These are phyloP conservation scores for Diaporthe vaccinii DNA, from an alignment of 2,329 filamentous ascomycete genomes.

Conservation along the genomic window DNA sequence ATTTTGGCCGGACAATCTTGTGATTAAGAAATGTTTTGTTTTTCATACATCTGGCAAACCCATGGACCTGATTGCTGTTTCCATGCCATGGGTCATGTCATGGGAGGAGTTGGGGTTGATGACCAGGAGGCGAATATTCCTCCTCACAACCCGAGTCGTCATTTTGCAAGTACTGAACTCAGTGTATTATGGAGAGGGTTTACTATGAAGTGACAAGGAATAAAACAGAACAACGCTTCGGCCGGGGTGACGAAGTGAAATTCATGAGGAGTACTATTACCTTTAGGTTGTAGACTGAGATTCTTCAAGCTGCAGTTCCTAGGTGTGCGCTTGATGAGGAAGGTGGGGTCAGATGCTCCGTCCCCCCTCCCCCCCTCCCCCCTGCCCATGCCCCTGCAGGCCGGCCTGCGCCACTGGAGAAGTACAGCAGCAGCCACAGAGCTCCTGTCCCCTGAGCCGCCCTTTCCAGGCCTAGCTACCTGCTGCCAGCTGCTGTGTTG, in stretches of 20 bases:
- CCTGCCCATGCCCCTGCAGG: neutral
- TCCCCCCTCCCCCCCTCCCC: neutral
- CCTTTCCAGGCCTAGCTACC: neutral
- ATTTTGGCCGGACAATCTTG: neutral
- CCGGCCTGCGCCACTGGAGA: constrained; percentile 22
- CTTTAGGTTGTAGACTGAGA: neutral
- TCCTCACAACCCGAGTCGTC: constrained; percentile 48
- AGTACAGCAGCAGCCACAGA: constrained; percentile 5
- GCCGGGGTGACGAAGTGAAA: neutral
- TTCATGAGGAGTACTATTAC: neutral
- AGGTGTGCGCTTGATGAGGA: neutral
- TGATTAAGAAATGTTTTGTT: neutral
- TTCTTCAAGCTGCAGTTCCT: neutral
- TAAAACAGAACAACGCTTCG: neutral
- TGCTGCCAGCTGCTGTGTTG: neutral
- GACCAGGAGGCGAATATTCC: constrained; percentile 70
- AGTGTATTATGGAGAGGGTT: neutral
- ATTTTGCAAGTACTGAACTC: constrained; percentile 41
- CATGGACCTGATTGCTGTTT: constrained; percentile 60
- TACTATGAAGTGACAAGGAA: neutral
- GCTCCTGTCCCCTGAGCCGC: constrained; percentile 5
- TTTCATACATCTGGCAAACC: constrained; percentile 53
- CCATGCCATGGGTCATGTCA: constrained; percentile 78
- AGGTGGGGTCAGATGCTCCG: constrained; percentile 15
- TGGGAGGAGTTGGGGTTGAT: constrained; percentile 85